Evolutionary conservation across 164 flowering plant genomes (phyloP).

Genomic region (Warburgia ugandensis): DNA sequence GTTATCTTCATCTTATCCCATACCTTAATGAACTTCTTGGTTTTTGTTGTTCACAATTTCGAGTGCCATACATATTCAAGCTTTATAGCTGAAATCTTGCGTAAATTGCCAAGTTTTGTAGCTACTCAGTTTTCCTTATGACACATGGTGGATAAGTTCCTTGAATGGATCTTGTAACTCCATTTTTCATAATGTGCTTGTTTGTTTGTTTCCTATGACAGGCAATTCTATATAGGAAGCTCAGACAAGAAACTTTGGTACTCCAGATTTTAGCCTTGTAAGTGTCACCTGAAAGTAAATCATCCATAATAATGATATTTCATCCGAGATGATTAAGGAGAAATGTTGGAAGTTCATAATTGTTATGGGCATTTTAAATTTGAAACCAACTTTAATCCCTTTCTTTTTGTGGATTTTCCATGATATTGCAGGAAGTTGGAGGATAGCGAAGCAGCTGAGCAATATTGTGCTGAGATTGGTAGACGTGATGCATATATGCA

Average conservation of each 20-base stretch:
- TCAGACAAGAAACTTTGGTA: conserved; percentile 90
- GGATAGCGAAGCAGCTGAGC: conserved; percentile 95
- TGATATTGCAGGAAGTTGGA: conserved; percentile 66
- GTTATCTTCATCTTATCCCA: too few species aligned
- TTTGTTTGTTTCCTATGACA: conserved; percentile 22
- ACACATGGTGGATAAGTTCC: neutral
- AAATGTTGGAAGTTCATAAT: neutral
- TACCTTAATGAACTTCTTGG: too few species aligned
- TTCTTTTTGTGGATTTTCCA: neutral
- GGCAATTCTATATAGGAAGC: conserved; percentile 93
- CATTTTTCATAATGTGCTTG: neutral
- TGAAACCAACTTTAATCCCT: neutral
- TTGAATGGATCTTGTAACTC: neutral
- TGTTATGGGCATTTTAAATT: neutral
- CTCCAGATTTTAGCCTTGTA: conserved; percentile 95
- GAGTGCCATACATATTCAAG: neutral
- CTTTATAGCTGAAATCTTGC: neutral
- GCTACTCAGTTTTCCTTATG: neutral
- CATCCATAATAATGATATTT: neutral
- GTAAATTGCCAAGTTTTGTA: neutral
- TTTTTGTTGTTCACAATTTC: neutral
- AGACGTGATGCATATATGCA: conserved; percentile 96
- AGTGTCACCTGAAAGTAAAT: conserved; percentile 22
- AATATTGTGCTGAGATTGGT: conserved; percentile 94
- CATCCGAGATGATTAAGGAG: neutral